Percentiles rank a stretch among this genome's conserved stretches.
Evolutionary conservation across 768 basidiomycete genomes (phyloP).

Genomic region (Psilocybe azurescens): DNA sequence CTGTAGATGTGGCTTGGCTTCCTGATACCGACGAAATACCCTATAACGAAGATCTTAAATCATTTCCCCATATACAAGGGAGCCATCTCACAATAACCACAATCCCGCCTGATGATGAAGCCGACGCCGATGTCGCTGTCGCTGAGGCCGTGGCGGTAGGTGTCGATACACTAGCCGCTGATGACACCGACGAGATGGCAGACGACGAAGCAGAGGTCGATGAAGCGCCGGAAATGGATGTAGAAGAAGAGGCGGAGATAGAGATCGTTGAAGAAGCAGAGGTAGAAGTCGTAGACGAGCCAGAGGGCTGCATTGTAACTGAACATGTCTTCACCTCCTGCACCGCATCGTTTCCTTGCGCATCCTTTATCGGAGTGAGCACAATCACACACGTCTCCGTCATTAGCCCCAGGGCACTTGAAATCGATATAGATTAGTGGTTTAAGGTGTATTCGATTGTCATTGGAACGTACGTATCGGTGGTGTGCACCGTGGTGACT

Average conservation of each 20-base stretch:
- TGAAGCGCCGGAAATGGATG: conserved; percentile 12
- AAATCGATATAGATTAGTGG: conserved; percentile 19
- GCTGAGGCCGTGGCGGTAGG: conserved; percentile 12
- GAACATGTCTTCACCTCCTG: conserved; percentile 61
- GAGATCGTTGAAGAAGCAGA: conserved; percentile 16
- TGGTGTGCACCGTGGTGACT: conserved; percentile 48
- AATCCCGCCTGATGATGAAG: conserved; percentile 11
- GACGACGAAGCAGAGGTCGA: conserved; percentile 13
- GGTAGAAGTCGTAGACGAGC: conserved; percentile 27
- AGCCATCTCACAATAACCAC: conserved; percentile 7
- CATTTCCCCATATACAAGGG: neutral
- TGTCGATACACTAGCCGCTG: conserved; percentile 5
- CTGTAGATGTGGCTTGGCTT: conserved; percentile 8
- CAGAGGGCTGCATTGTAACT: conserved; percentile 33
- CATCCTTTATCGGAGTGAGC: conserved; percentile 57
- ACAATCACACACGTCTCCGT: conserved; percentile 65
- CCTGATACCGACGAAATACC: conserved; percentile 3
- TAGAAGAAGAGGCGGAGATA: conserved; percentile 9
- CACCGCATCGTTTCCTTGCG: conserved; percentile 53
- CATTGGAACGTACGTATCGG: conserved; percentile 49
- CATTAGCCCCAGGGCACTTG: conserved; percentile 55
- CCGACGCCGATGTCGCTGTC: conserved; percentile 21
- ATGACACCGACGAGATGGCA: conserved; percentile 13
- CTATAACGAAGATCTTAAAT: neutral
- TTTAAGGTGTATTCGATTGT: neutral